Conservation (phyloP, 2,329 filamentous ascomycete genomes). For the Aspergillus sp. region DNA sequence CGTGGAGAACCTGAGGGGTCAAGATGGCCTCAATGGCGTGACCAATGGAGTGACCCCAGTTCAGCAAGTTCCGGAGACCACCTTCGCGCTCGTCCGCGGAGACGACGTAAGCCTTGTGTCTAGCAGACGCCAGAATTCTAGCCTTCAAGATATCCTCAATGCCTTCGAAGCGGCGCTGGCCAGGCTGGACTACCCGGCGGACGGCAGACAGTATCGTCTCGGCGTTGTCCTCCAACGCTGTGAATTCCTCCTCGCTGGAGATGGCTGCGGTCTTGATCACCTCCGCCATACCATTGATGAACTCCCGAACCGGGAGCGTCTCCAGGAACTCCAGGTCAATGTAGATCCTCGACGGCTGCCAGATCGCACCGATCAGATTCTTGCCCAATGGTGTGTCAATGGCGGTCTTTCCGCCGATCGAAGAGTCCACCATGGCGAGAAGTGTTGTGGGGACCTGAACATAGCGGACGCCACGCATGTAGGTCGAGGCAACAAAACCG, state of each 20-base stretch:
- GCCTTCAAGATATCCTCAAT: slow-evolving; percentile 72
- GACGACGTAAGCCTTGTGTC: slow-evolving; percentile 91
- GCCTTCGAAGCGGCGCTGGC: slow-evolving; percentile 63
- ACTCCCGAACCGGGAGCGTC: slow-evolving; percentile 84
- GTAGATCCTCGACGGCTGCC: slow-evolving; percentile 92
- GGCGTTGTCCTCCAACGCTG: slow-evolving; percentile 78
- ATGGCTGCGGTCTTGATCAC: slow-evolving; percentile 98
- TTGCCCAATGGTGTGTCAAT: slow-evolving; percentile 96
- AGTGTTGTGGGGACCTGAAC: slow-evolving; percentile 96
- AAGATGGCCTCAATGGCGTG: slow-evolving; percentile 95
- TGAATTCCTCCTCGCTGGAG: slow-evolving; percentile 87
- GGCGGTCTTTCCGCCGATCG: slow-evolving; percentile 96
- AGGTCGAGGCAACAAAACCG: slow-evolving; percentile 94
- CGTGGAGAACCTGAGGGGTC: slow-evolving; percentile 91
- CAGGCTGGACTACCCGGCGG: slow-evolving; percentile 60
- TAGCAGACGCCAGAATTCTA: slow-evolving; percentile 85
- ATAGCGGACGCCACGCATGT: slow-evolving; percentile 96
- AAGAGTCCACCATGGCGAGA: slow-evolving; percentile 96
- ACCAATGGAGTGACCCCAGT: slow-evolving; percentile 97
- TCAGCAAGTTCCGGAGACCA: slow-evolving; percentile 88
- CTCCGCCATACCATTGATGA: slow-evolving; percentile 99
- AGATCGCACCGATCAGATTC: slow-evolving; percentile 93
- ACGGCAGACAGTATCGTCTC: slow-evolving; percentile 72
- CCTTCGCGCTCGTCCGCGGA: slow-evolving; percentile 93
- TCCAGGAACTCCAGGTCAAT: slow-evolving; percentile 91